Evolutionary conservation across 2,329 filamentous ascomycete genomes (phyloP).

Genomic region (Parascedosporium putredinis): DNA sequence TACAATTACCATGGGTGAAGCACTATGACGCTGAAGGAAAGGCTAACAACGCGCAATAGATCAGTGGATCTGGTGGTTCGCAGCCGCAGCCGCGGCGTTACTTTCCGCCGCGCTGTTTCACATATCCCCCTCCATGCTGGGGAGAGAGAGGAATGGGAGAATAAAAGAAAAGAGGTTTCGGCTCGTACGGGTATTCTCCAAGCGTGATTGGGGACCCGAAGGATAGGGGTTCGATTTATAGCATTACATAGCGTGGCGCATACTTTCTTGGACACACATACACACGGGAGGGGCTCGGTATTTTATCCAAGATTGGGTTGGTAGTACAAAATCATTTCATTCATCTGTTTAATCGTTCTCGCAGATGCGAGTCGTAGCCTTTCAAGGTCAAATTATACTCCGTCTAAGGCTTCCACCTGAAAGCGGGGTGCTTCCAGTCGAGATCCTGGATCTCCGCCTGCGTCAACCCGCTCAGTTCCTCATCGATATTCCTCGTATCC

Average conservation of each 20-base stretch:
- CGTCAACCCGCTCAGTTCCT: conserved; percentile 44
- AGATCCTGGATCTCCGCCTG: conserved; percentile 46
- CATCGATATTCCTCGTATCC: conserved; percentile 41
- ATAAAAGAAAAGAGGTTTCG: background rate
- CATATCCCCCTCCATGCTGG: background rate
- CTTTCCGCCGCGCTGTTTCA: conserved; percentile 16
- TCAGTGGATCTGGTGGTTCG: conserved; percentile 30
- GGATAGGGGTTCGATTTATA: too few species aligned
- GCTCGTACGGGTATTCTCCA: too few species aligned
- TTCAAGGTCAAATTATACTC: too few species aligned
- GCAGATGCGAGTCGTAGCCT: too few species aligned
- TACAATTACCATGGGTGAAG: too few species aligned
- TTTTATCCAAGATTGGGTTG: too few species aligned
- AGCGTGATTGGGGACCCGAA: too few species aligned
- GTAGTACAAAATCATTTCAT: too few species aligned
- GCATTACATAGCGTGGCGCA: too few species aligned
- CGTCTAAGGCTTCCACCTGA: conserved; percentile 43
- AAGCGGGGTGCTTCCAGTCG: conserved; percentile 59
- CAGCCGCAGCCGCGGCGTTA: conserved; percentile 19
- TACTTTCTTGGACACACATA: too few species aligned
- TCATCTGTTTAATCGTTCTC: too few species aligned
- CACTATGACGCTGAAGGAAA: conserved; percentile 6
- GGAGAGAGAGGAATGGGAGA: background rate
- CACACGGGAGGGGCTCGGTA: too few species aligned
- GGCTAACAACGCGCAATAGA: background rate